Conservation (phyloP, 176 grass and related monocot species). For the Bolboschoenus planiculmis region DNA sequence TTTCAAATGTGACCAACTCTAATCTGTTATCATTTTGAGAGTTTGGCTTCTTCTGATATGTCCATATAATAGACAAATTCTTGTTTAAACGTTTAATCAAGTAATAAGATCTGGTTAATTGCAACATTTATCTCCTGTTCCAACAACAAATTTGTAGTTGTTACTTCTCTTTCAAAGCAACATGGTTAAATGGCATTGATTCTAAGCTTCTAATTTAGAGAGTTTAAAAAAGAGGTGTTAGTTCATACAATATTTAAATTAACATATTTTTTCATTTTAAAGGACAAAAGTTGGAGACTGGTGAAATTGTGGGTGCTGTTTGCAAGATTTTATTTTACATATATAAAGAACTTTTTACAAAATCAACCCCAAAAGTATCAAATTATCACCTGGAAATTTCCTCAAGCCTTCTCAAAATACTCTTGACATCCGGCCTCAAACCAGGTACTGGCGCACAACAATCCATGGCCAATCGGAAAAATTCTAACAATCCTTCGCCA, state of each 20-base stretch:
- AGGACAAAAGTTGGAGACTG: neutral
- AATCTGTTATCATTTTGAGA: neutral
- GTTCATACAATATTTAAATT: neutral
- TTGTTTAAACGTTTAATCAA: neutral
- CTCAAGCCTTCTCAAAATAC: slow-evolving; percentile 22
- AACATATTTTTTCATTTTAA: neutral
- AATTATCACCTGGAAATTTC: slow-evolving; percentile 24
- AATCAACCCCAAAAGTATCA: neutral
- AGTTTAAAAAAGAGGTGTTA: neutral
- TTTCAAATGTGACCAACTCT: neutral
- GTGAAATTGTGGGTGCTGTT: neutral
- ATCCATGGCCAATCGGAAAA: slow-evolving; percentile 42
- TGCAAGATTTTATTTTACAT: slow-evolving; percentile 3
- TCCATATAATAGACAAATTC: neutral
- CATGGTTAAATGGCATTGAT: neutral
- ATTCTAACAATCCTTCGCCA: slow-evolving; percentile 24
- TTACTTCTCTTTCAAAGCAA: neutral
- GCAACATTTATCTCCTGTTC: neutral
- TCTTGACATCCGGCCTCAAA: slow-evolving; percentile 30
- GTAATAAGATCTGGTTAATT: neutral
- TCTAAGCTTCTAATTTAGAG: neutral
- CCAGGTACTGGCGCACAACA: slow-evolving; percentile 28
- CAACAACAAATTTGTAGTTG: neutral
- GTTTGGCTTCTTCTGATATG: neutral
- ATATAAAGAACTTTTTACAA: slow-evolving; percentile 14